Evolutionary conservation across 23 red algal species (phyloP), one percentile per base, ranked within the genome.

Genomic region (Gracilaria caudata): DNA sequence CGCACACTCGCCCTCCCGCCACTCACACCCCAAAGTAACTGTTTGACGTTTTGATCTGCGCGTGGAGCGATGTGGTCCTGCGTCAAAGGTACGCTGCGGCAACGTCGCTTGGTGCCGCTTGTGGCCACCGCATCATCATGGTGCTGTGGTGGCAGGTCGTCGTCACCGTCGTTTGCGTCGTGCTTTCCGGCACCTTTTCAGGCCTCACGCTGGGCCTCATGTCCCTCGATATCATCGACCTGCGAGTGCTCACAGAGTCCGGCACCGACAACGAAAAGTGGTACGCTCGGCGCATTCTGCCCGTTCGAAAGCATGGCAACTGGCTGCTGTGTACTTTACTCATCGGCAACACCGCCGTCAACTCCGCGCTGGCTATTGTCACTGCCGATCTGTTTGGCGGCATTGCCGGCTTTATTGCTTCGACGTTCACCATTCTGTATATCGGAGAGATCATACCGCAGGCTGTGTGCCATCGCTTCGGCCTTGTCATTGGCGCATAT

Each of bases 201-300:
- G 97, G 97, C n/a, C 89, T 99, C 57, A 99, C 97, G 37, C 86
- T 99, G 12, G 97, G 97, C 58, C 93, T 99, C 47, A 90, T 99
- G 90, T 93, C 97, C 13, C 73, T 99, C 46, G 97, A 99, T 63
- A 81, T 99, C 25, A 86, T 94, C 55, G 97, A 99, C 90, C 81
- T 99, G 20, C 77, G 82, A 0, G 80, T 99, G 17, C 81, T 94
- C 61, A 79, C 71, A 16, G 97, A 99, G 76, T 99, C 97, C 43
- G 97, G 94, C 21, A 94, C 93, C 29, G 73, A 83, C 16, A 47
- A 79, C 10, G 97, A 99, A 54, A 77, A 79, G 38, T 91, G 92
- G 89, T 94, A 73, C 29, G 97, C 97, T 1, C 55, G 73, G 38
- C 68, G 91, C 40, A 94, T 99, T 21, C 74, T 93, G 45, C 93